Evolutionary conservation across 306 rosid genomes (phyloP).

Genomic region (Castanopsis chinensis): DNA sequence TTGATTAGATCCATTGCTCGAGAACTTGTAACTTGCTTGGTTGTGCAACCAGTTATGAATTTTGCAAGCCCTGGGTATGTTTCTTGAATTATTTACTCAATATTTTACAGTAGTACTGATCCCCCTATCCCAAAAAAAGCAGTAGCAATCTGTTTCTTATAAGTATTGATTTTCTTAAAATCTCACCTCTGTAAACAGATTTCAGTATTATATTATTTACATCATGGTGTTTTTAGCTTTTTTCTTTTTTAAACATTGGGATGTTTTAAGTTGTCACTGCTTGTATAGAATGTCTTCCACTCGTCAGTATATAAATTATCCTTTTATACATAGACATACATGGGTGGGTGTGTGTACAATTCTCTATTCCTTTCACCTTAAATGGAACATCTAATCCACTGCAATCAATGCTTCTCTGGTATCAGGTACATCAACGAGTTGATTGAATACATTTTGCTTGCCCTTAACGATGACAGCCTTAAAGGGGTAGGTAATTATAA

Average conservation of each 20-base stretch:
- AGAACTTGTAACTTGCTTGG: slow-evolving; percentile 87
- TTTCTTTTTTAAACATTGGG: not conserved
- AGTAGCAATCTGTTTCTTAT: not conserved
- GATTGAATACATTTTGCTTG: slow-evolving; percentile 66
- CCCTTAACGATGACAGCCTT: slow-evolving; percentile 45
- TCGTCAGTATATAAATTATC: not conserved
- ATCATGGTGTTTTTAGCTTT: not conserved
- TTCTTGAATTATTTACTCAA: slow-evolving; percentile 26
- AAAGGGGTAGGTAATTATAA: slow-evolving; percentile 36
- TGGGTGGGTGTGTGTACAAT: not conserved
- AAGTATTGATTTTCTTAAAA: not conserved
- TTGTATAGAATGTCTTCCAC: not conserved
- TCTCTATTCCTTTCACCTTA: not conserved
- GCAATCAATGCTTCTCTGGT: slow-evolving; percentile 18
- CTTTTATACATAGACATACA: not conserved
- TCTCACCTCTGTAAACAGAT: not conserved
- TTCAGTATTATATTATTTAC: not conserved
- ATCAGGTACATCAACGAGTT: slow-evolving; percentile 86
- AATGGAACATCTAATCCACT: not conserved
- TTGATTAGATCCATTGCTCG: slow-evolving; percentile 80
- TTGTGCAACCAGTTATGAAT: slow-evolving; percentile 82
- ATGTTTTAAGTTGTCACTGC: not conserved
- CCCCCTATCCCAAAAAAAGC: not conserved
- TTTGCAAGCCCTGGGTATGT: slow-evolving; percentile 95
- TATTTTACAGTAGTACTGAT: not conserved